A percentile compares a stretch with the other conserved stretches of the same genome.
Conservation (phyloP, 208 protist genomes). For the Trypanosoma mega region DNA sequence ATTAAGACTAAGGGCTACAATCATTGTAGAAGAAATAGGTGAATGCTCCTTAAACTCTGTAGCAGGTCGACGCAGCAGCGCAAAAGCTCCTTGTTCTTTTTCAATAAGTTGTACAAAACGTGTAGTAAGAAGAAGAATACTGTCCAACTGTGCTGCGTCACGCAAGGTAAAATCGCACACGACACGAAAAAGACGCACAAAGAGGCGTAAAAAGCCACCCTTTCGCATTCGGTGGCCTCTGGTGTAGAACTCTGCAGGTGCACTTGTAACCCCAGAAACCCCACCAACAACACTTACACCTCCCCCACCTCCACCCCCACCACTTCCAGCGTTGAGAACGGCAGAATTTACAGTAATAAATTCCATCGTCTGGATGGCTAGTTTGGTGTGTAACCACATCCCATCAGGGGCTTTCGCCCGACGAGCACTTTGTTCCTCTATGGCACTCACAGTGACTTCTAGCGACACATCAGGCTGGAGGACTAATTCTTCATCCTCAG, state of each 20-base stretch:
- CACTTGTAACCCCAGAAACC: neutral
- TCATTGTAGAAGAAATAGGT: constrained; percentile 59
- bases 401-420: constrained; percentile 41
- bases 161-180: constrained; percentile 64
- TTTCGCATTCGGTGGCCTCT: constrained; percentile 24
- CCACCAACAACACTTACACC: constrained; percentile 8
- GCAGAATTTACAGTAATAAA: constrained; percentile 47
- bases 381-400: constrained; percentile 68
- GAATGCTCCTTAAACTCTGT: constrained; percentile 63
- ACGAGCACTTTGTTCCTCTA: constrained; percentile 1
- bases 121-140: constrained; percentile 38
- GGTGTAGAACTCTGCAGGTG: neutral
- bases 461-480: no score
- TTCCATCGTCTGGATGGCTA: constrained; percentile 67
- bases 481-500: constrained; percentile 53
- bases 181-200: constrained; percentile 72
- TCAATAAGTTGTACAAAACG: constrained; percentile 52
- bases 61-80: constrained; percentile 34
- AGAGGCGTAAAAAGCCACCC: constrained; percentile 79
- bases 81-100: constrained; percentile 30
- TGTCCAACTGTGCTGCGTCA: constrained; percentile 27
- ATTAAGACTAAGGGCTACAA: constrained; percentile 54
- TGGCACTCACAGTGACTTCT: no score
- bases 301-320: constrained; percentile 8
- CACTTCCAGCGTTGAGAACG: constrained; percentile 44